These are phyloP conservation scores for Saccharomyces hybrid DNA, from an alignment of 1,139 yeast species.

Conservation along the genomic window DNA sequence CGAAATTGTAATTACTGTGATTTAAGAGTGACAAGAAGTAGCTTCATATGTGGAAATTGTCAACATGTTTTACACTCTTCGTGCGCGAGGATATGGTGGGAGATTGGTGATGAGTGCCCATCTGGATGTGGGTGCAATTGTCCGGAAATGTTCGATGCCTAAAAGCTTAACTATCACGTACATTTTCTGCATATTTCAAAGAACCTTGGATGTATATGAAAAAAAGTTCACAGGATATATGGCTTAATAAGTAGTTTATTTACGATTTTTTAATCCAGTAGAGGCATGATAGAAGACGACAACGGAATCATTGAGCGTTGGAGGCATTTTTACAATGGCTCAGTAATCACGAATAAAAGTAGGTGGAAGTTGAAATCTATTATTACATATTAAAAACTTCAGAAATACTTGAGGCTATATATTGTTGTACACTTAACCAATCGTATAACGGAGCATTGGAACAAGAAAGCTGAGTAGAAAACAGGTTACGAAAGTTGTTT, in stretches of 20 bases:
- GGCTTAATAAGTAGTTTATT: not conserved
- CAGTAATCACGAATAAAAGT: not conserved
- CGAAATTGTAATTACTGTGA: slow-evolving; percentile 60
- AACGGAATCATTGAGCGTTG: not conserved
- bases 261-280: not conserved
- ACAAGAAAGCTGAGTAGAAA: not conserved
- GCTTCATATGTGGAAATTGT: slow-evolving; percentile 65
- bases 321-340: not conserved
- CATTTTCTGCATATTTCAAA: not conserved
- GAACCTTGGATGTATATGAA: not conserved
- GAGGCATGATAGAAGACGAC: not conserved
- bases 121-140: slow-evolving; percentile 89
- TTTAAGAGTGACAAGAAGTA: slow-evolving; percentile 49
- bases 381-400: not conserved
- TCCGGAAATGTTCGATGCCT: slow-evolving; percentile 32
- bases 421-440: not conserved
- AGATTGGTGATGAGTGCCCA: slow-evolving; percentile 56
- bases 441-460: not conserved
- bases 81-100: slow-evolving; percentile 85
- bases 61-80: slow-evolving; percentile 71
- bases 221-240: not conserved
- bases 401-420: not conserved
- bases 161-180: not conserved
- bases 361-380: slow-evolving; percentile 4
- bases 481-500: not conserved